A percentile compares a stretch with the other conserved stretches of the same genome.
Conservation (phyloP, 164 flowering plant genomes). For the Houttuynia cordata region DNA sequence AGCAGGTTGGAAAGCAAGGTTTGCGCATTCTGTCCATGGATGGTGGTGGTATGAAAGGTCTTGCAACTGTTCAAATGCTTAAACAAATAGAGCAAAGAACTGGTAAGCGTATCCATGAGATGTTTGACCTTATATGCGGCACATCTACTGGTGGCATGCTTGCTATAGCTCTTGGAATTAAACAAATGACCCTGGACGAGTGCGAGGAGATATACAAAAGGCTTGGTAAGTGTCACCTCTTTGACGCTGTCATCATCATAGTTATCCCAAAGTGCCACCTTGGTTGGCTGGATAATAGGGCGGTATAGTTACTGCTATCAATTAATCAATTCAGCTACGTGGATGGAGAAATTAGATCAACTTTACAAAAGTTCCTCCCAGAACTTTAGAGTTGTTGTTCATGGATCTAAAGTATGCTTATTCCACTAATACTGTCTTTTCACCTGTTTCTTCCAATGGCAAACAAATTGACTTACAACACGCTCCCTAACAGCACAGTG, state of each 20-base stretch:
- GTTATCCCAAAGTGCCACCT: too few relatives aligned
- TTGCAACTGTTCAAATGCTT: constrained; percentile 89
- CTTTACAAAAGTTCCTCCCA: constrained; percentile 96
- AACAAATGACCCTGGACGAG: constrained; percentile 71
- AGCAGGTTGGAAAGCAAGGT: constrained; percentile 79
- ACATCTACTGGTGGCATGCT: constrained; percentile 99
- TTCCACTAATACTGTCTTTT: background rate
- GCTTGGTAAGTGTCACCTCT: constrained; percentile 45
- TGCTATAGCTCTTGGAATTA: constrained; percentile 93
- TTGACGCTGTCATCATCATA: background rate
- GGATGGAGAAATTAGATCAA: constrained; percentile 98
- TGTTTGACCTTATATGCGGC: constrained; percentile 97
- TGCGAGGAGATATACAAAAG: constrained; percentile 98
- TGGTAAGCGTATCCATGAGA: constrained; percentile 89
- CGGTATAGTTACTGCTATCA: too few relatives aligned
- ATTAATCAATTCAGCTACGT: constrained; percentile 40
- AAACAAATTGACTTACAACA: constrained; percentile 5
- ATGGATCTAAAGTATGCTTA: constrained; percentile 86
- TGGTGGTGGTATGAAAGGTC: constrained; percentile 99
- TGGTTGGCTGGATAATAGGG: too few relatives aligned
- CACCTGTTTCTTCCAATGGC: background rate
- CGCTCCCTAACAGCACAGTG: constrained; percentile 83
- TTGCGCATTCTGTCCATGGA: constrained; percentile 95
- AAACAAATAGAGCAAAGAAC: constrained; percentile 87
- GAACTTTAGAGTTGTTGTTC: constrained; percentile 93